phyloP scores from a whole-genome alignment of 805 yeast genomes.

The Candida andamanensis region DNA sequence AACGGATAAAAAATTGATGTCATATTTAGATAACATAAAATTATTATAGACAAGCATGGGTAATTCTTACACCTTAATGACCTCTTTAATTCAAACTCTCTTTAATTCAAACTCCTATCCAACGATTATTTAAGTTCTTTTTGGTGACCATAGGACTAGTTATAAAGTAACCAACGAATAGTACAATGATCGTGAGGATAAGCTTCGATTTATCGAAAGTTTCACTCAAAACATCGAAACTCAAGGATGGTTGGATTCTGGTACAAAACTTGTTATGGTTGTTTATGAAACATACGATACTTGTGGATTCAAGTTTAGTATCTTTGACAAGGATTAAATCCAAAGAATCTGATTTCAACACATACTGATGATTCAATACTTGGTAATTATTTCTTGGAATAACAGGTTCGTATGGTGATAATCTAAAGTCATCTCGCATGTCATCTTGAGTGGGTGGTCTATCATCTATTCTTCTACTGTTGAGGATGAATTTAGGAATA shows the following conservation, averaged over 20 bases:
- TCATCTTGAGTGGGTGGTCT: conserved; percentile 48
- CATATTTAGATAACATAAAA: conserved; percentile 9
- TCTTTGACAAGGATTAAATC: conserved; percentile 26
- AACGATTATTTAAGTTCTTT: conserved; percentile 48
- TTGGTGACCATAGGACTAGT: conserved; percentile 53
- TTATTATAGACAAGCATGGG: conserved; percentile 2
- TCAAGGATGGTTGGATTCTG: conserved; percentile 70
- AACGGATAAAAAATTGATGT: conserved; percentile 10
- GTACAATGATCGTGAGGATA: conserved; percentile 49
- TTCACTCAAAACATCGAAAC: conserved; percentile 69
- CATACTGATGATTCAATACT: conserved; percentile 33
- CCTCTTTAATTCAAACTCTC: not conserved
- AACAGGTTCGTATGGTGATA: conserved; percentile 61
- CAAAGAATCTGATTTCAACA: conserved; percentile 16
- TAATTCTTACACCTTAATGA: not conserved
- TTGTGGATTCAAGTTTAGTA: conserved; percentile 78
- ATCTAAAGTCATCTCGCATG: conserved; percentile 49
- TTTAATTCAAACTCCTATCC: conserved; percentile 33
- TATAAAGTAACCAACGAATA: conserved; percentile 43
- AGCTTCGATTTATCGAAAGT: conserved; percentile 66
- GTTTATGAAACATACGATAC: conserved; percentile 61
- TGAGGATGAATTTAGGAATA: conserved; percentile 66
- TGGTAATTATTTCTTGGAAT: conserved; percentile 38
- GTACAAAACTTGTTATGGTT: conserved; percentile 68
- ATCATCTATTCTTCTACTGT: conserved; percentile 63